Evolutionary conservation across 2,329 filamentous ascomycete species (phyloP).

Genomic region (Pseudogymnoascus sp.): DNA sequence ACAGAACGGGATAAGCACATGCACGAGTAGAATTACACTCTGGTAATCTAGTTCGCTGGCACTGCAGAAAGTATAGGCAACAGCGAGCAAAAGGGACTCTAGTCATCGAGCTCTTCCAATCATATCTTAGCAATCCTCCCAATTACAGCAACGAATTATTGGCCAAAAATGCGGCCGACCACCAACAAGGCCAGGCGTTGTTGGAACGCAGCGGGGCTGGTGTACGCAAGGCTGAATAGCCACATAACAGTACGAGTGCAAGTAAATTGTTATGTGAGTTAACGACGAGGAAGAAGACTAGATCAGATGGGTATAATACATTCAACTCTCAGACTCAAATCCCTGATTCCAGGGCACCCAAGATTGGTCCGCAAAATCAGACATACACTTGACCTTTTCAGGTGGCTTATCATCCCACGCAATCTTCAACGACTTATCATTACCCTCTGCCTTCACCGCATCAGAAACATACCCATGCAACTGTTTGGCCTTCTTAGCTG

Average conservation of each 20-base stretch:
- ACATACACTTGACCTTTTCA: slow-evolving; percentile 16
- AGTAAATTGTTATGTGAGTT: not conserved
- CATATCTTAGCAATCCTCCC: too few species aligned
- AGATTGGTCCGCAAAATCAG: slow-evolving; percentile 11
- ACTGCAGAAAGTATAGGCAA: too few species aligned
- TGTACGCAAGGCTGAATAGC: not conserved
- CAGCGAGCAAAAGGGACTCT: too few species aligned
- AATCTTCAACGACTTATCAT: slow-evolving; percentile 10
- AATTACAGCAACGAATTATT: not conserved
- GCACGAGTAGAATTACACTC: too few species aligned
- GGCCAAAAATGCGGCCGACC: not conserved
- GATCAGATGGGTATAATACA: not conserved
- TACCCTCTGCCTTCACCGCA: slow-evolving; percentile 25
- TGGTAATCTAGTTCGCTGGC: too few species aligned
- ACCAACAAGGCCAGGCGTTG: not conserved
- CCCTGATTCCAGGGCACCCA: slow-evolving; percentile 13
- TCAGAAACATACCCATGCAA: slow-evolving; percentile 42
- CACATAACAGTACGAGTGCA: not conserved
- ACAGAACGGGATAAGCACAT: too few species aligned
- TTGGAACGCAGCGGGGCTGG: not conserved
- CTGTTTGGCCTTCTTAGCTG: slow-evolving; percentile 38
- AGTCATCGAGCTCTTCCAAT: too few species aligned
- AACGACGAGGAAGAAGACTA: not conserved
- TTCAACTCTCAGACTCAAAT: not conserved
- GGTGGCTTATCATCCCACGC: slow-evolving; percentile 14